Base-by-base conservation (phyloP, 257 asterid species). In the Plectranthus barbatus region DNA sequence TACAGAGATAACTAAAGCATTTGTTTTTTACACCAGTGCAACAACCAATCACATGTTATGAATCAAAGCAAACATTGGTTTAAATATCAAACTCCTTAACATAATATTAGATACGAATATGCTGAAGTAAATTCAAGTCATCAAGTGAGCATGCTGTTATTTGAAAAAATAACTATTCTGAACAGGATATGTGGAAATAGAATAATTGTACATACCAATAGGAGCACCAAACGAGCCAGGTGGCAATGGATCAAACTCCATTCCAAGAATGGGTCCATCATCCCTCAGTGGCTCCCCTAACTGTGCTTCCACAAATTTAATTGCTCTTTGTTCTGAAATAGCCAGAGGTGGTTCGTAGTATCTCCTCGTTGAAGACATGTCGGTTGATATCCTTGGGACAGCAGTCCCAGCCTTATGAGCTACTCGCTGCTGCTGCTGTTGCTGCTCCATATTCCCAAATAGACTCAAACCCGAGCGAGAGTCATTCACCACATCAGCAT, bases 201-300 rank as follows among this genome's bases (percentile, higher is more conserved):
- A 26, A 26, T 54, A 59, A 58, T 1, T 63, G 62, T 37, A 36
- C 39, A 39, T 84, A 91, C 98, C 91, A 56, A 86, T 77, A 0
- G 98, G 96, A 49, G 89, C 77, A 64, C 96, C 96, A 77, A 88
- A 91, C 21, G 96, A 93, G 37, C 96, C 97, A 54, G 97, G 97
- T 23, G 97, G 97, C 81, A 87, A 55, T 13, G 85, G 89, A 72
- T 90, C 97, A 70, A 90, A 90, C 85, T 87, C 98, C 95, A 88
- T 86, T 52, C 98, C 98, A 7, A 91, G 83, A 73, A 91, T 86
- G 42, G 98, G 98, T 17, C 96, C 98, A 24, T 88, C 96, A 67
- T 86, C 96, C 74, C 90, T 88, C 73, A 91, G 57, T 11, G 85
- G 81, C 72, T 84, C 90, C 67, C 96, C 94, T 69, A 88, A 80